Evolutionary conservation across 2,329 filamentous ascomycete species (phyloP).

Genomic region (Aureobasidium sp.): DNA sequence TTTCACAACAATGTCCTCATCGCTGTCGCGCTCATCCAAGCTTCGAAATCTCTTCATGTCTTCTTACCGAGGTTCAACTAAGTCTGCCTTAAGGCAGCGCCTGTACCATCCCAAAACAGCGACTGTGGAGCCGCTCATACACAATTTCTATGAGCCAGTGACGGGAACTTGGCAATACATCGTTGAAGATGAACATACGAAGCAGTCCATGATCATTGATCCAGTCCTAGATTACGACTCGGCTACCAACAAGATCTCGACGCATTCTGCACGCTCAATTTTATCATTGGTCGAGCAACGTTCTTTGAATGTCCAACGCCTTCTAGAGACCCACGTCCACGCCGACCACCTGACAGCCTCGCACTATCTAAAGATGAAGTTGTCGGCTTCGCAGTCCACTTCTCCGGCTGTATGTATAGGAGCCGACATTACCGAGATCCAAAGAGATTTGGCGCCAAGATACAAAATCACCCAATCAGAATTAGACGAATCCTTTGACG

Average conservation of each 20-base stretch:
- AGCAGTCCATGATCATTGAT: slow-evolving; percentile 52
- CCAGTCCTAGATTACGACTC: slow-evolving; percentile 53
- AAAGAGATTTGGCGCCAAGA: slow-evolving; percentile 42
- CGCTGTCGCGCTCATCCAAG: neutral
- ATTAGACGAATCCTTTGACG: slow-evolving; percentile 44
- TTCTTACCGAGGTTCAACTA: neutral
- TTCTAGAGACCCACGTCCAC: slow-evolving; percentile 58
- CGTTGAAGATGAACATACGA: slow-evolving; percentile 47
- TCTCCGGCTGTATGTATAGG: slow-evolving; percentile 49
- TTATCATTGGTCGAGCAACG: slow-evolving; percentile 39
- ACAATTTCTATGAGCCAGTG: slow-evolving; percentile 31
- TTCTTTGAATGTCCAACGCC: slow-evolving; percentile 43
- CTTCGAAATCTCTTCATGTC: neutral
- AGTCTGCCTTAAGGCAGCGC: neutral
- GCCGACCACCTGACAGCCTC: slow-evolving; percentile 56
- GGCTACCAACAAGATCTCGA: slow-evolving; percentile 39
- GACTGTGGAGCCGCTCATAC: slow-evolving; percentile 24
- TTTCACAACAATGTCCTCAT: neutral
- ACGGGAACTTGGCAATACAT: slow-evolving; percentile 56
- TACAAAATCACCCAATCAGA: slow-evolving; percentile 44
- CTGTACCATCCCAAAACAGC: neutral
- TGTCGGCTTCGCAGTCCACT: slow-evolving; percentile 32
- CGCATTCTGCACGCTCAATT: slow-evolving; percentile 47
- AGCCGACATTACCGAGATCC: slow-evolving; percentile 46
- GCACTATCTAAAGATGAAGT: slow-evolving; percentile 47